Percentiles rank a stretch among this genome's conserved stretches.
Evolutionary conservation across 257 asterid species (phyloP).

Genomic region (Datura wrightii): DNA sequence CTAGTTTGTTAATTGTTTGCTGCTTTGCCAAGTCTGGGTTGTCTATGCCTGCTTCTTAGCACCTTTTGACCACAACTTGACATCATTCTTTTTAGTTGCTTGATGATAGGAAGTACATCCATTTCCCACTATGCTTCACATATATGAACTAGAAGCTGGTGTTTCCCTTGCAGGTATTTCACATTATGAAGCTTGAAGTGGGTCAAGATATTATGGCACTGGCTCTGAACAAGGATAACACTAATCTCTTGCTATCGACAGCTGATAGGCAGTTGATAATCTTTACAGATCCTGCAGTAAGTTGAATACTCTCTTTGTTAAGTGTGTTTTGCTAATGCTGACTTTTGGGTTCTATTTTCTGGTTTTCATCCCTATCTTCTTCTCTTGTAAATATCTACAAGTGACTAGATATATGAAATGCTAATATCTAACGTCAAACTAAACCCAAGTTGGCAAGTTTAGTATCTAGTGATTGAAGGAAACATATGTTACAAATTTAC

Average conservation of each 20-base stretch:
- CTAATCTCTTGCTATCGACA: slow-evolving; percentile 91
- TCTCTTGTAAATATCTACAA: slow-evolving; percentile 15
- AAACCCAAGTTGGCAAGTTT: not conserved
- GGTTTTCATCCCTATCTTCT: slow-evolving; percentile 3
- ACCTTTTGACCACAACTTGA: slow-evolving; percentile 23
- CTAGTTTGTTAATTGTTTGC: slow-evolving; percentile 17
- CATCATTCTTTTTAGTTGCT: not conserved
- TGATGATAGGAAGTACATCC: slow-evolving; percentile 21
- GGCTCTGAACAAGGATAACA: slow-evolving; percentile 80
- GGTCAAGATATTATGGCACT: slow-evolving; percentile 80
- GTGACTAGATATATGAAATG: not conserved
- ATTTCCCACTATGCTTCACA: not conserved
- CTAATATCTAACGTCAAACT: not conserved
- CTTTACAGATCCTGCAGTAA: slow-evolving; percentile 94
- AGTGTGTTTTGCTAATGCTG: not conserved
- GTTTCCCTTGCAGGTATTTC: slow-evolving; percentile 59
- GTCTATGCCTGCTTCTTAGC: slow-evolving; percentile 14
- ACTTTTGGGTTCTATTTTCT: slow-evolving; percentile 12
- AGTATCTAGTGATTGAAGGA: not conserved
- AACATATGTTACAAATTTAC: not conserved
- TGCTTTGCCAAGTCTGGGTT: slow-evolving; percentile 22
- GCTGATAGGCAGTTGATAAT: slow-evolving; percentile 82
- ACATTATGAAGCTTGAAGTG: slow-evolving; percentile 68
- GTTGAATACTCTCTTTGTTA: slow-evolving; percentile 41
- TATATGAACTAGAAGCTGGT: slow-evolving; percentile 27